Base-by-base conservation (phyloP, 129 eudicot genomes). In the Oenanthe sinensis region DNA sequence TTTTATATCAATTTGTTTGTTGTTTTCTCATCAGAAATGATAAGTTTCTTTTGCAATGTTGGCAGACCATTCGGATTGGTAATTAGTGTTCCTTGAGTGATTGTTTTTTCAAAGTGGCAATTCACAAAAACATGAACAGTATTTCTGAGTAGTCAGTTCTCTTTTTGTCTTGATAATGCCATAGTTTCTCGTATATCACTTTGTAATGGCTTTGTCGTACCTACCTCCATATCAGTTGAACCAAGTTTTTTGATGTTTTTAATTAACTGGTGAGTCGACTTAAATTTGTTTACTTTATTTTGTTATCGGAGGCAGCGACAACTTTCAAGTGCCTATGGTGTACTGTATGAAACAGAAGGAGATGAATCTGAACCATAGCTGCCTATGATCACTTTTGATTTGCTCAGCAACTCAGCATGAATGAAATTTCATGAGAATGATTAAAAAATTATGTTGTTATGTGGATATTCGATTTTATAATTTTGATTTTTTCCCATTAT, bases 11-110 rank as follows among this genome's bases (percentile, higher is more conserved):
- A 4, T 42, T n/a, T 73, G 6, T 4, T 44, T 60, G 71, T 65
- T 62, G 79, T 75, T 74, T 60, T 33, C 54, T 80, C 37, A 9
- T 78, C 36, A 36, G 40, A 46, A 40, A 9, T 79, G 63, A 72
- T 17, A 28, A 1, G 70, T n/a, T 63, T 62, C 83, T 80, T 79
- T 80, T 67, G 72, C 45, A 50, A 63, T 45, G n/a, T 45, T 81
- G 83, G 79, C 79, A 81, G 84, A 81, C 80, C 65, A 63, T 26
- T 30, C 4, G 33, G 49, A 65, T 75, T 43, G 65, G 28, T 73
- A 15, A 49, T 69, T 52, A 54, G 68, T 49, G 54, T 28, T 28
- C 24, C 22, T n/a, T 6, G 15, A 70, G 33, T 24, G 68, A 24
- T 30, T 5, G 4, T 40, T 24, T 40, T 24, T 54, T 8, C 30